Evolutionary conservation across 2,329 filamentous ascomycete species (phyloP).

Genomic region (Aspergillus fumigatus): DNA sequence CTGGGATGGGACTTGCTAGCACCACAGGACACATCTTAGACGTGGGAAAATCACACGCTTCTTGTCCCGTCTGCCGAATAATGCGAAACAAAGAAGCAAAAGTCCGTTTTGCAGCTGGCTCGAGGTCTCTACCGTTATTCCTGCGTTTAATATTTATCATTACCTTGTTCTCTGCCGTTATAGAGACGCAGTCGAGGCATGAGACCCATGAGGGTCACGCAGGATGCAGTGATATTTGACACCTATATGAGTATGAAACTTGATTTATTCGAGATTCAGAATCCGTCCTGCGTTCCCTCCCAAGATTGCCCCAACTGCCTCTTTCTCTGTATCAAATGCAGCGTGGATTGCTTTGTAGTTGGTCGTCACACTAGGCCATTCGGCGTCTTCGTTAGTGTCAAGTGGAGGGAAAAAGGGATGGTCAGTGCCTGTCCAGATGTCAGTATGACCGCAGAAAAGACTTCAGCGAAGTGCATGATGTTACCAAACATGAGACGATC

Average conservation of each 20-base stretch:
- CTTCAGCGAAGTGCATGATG: background rate
- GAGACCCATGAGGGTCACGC: background rate
- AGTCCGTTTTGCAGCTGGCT: background rate
- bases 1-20: slow-evolving; percentile 51
- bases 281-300: slow-evolving; percentile 44
- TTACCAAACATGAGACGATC: slow-evolving; percentile 41
- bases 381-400: slow-evolving; percentile 25
- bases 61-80: background rate
- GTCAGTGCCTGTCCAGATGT: slow-evolving; percentile 33
- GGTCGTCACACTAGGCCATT: slow-evolving; percentile 45
- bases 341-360: slow-evolving; percentile 44
- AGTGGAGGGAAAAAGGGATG: slow-evolving; percentile 45
- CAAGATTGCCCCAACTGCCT: slow-evolving; percentile 33
- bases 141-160: background rate
- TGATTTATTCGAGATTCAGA: slow-evolving; percentile 29
- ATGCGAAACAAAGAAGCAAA: background rate
- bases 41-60: background rate
- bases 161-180: background rate
- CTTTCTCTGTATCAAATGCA: slow-evolving; percentile 30
- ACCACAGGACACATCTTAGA: background rate
- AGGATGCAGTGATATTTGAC: background rate
- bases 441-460: background rate
- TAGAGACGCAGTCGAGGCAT: background rate
- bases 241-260: background rate
- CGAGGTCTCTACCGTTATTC: background rate